These are phyloP conservation scores for Fusarium abutilonis DNA, from an alignment of 2,329 filamentous ascomycete genomes.

Conservation along the genomic window DNA sequence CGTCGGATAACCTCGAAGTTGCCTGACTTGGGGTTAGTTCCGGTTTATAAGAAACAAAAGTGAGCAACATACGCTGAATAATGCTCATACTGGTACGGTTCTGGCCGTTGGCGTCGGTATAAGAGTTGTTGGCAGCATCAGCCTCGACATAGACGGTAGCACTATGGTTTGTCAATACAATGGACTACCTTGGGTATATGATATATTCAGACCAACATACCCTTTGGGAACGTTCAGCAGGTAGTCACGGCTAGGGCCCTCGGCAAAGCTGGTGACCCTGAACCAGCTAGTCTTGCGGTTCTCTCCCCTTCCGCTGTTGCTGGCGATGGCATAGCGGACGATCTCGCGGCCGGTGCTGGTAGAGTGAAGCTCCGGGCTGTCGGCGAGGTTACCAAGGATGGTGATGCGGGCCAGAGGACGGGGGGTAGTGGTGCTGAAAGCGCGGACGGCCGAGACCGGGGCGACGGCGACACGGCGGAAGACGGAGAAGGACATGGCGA, in stretches of 20 bases:
- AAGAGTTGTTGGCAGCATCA: constrained; percentile 75
- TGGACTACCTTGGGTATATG: neutral
- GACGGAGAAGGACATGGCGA: constrained; percentile 61
- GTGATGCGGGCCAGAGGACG: constrained; percentile 80
- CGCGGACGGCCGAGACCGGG: constrained; percentile 64
- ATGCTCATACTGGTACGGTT: constrained; percentile 72
- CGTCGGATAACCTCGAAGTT: constrained; percentile 59
- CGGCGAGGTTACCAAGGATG: constrained; percentile 85
- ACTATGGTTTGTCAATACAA: constrained; percentile 57
- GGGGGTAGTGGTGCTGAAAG: constrained; percentile 78
- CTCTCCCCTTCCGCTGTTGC: constrained; percentile 71
- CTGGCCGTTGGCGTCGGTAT: constrained; percentile 76
- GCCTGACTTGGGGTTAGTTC: constrained; percentile 48
- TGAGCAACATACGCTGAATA: constrained; percentile 76
- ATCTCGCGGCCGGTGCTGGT: constrained; percentile 78
- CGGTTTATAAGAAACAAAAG: constrained; percentile 1
- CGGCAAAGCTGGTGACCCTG: constrained; percentile 77
- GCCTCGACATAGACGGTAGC: constrained; percentile 85
- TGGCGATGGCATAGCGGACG: constrained; percentile 80
- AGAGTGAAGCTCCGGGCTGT: constrained; percentile 77
- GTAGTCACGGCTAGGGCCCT: constrained; percentile 76
- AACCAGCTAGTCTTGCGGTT: constrained; percentile 88
- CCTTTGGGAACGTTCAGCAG: constrained; percentile 82
- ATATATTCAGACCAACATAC: constrained; percentile 62
- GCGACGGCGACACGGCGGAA: constrained; percentile 61